Evolutionary conservation across 129 eudicot genomes (phyloP), one percentile per base, ranked within the genome.

Genomic region (Lactuca sativa): DNA sequence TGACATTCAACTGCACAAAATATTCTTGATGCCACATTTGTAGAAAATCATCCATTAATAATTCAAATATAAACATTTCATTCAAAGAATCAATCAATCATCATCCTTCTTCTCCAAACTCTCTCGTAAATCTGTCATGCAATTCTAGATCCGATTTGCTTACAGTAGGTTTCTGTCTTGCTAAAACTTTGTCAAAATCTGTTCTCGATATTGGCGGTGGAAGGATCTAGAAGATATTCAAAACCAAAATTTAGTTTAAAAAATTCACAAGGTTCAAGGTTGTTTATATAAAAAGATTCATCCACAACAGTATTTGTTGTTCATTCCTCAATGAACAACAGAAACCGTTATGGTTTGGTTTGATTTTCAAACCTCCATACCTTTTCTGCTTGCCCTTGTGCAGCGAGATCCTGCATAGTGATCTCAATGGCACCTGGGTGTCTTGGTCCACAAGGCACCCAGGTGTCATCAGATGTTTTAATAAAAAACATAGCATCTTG

Each of bases 21-120:
- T 25, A 73, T 53, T 31, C 4, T 40, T 64, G 21, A 55, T 55
- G 33, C 49, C n/a, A 54, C 8, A 15, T 59, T 58, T 70, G 47
- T 4, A 43, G 32, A 62, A 66, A 67, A 5, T 15, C 74, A 59
- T 75, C 60, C 61, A 57, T 47, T 47, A 10, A 10, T 12, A 47
- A 47, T 10, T 3, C 15, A 15, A 61, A 76, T 76, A 76, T 69
- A 9, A 54, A 61, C 71, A 69, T 40, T 32, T 36, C 58, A 9
- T 59, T 54, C 36, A 37, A 58, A 21, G 61, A 75, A 25, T 25
- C 6, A 3, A 71, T 71, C 43, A 44, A 37, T 52, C 33, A 71
- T 84, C 74, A 85, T 30, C 90, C 90, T 71, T 85, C 90, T 75
- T 85, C 90, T 17, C 90, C 90, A 78, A 85, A 85, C 71, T 85